phyloP scores from a whole-genome alignment of 1,284 basidiomycete species.

The Marasmius tenuissimus region DNA sequence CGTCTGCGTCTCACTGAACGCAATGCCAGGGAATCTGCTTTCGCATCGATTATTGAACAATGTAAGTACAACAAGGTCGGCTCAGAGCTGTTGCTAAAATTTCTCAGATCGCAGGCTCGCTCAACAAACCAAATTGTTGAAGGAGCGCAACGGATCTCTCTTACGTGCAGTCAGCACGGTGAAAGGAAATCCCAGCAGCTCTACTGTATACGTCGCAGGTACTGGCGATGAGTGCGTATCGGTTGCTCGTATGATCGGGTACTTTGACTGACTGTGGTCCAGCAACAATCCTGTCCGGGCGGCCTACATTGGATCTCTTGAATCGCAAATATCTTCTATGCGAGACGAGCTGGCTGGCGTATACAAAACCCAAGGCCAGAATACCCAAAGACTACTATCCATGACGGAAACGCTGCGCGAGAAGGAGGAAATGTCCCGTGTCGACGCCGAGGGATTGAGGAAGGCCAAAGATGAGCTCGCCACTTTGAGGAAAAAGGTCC shows the following conservation, averaged over 20 bases:
- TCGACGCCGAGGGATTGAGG: slow-evolving; percentile 76
- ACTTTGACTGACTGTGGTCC: slow-evolving; percentile 6
- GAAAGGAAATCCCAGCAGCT: slow-evolving; percentile 61
- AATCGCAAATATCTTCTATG: slow-evolving; percentile 88
- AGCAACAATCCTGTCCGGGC: slow-evolving; percentile 77
- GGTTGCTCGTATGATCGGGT: slow-evolving; percentile 1
- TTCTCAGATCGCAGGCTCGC: slow-evolving; percentile 82
- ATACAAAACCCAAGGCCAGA: slow-evolving; percentile 96
- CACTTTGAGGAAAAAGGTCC: slow-evolving; percentile 71
- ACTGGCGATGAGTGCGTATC: slow-evolving; percentile 68
- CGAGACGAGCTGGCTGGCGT: slow-evolving; percentile 90
- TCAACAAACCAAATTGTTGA: slow-evolving; percentile 85
- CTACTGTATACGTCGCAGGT: slow-evolving; percentile 63
- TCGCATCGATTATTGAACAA: slow-evolving; percentile 83
- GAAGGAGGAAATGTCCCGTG: slow-evolving; percentile 80
- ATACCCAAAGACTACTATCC: slow-evolving; percentile 86
- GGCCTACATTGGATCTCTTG: slow-evolving; percentile 88
- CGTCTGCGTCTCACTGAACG: slow-evolving; percentile 76
- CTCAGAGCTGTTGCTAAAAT: slow-evolving; percentile 6
- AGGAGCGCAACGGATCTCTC: slow-evolving; percentile 85
- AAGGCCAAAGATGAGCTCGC: slow-evolving; percentile 73
- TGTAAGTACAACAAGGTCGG: slow-evolving; percentile 50
- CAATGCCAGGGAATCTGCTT: slow-evolving; percentile 75
- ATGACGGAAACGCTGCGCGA: slow-evolving; percentile 95
- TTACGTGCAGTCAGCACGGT: slow-evolving; percentile 77